Conservation (phyloP, 768 basidiomycete species). For the Hemileccinum rubropunctum region DNA sequence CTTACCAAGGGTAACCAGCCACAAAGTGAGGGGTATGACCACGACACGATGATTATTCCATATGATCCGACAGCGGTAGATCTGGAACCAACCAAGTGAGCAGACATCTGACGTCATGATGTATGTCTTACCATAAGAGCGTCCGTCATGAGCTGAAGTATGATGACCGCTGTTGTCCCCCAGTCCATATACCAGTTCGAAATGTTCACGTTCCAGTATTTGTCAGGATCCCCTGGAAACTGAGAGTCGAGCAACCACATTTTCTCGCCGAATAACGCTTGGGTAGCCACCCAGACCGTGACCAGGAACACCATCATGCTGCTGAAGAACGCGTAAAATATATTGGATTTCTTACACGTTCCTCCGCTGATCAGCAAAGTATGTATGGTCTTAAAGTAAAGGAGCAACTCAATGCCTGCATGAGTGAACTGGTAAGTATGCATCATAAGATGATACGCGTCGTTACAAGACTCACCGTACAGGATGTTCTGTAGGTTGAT, state of each 20-base stretch:
- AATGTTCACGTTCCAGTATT: constrained; percentile 27
- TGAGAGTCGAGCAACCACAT: constrained; percentile 36
- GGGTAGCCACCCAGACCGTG: constrained; percentile 29
- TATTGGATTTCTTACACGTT: constrained; percentile 4
- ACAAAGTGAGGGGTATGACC: constrained; percentile 18
- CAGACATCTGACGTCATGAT: not conserved
- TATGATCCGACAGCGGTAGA: constrained; percentile 38
- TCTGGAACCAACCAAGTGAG: constrained; percentile 26
- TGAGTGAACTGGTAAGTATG: not conserved
- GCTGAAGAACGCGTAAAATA: constrained; percentile 27
- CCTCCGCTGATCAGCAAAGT: constrained; percentile 4
- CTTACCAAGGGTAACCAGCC: constrained; percentile 24
- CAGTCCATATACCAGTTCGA: constrained; percentile 28
- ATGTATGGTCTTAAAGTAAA: constrained; percentile 24
- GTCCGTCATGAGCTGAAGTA: constrained; percentile 36
- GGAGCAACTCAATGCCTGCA: constrained; percentile 22
- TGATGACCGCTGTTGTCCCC: constrained; percentile 22
- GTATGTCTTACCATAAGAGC: constrained; percentile 23
- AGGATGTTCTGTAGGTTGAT: constrained; percentile 17
- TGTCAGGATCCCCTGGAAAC: constrained; percentile 36
- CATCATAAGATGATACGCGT: not conserved
- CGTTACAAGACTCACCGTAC: constrained; percentile 18
- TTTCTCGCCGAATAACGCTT: constrained; percentile 24
- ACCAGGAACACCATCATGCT: constrained; percentile 24
- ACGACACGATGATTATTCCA: constrained; percentile 23